phyloP scores from a whole-genome alignment of 768 basidiomycete species.

The Mycena alexandri region DNA sequence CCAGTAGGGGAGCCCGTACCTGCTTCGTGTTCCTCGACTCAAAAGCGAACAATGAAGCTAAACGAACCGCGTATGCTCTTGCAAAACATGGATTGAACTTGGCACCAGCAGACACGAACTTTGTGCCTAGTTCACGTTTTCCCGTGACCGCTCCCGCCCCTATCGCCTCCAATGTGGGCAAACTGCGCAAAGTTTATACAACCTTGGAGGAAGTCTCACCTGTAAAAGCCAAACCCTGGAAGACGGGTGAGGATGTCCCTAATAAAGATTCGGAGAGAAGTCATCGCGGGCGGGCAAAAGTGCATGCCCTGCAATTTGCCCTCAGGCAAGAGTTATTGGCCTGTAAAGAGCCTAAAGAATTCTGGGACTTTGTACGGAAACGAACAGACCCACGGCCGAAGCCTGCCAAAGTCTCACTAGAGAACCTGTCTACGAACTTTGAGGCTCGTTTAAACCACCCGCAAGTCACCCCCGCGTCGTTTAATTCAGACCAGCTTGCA shows the following conservation, averaged over 20 bases:
- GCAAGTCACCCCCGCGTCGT: too few species aligned
- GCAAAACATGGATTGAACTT: background rate
- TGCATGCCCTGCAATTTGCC: background rate
- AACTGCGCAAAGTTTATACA: background rate
- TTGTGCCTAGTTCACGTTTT: background rate
- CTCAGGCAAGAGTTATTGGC: background rate
- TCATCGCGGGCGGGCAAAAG: background rate
- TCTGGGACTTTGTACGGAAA: too few species aligned
- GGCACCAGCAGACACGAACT: background rate
- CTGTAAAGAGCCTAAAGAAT: background rate
- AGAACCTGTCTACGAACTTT: too few species aligned
- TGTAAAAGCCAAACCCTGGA: background rate
- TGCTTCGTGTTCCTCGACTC: background rate
- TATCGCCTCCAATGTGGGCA: background rate
- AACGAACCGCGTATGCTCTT: background rate
- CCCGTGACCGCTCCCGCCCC: background rate
- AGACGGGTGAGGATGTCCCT: background rate
- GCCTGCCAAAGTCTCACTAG: too few species aligned
- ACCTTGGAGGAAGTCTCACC: background rate
- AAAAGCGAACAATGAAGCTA: background rate
- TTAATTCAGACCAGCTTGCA: too few species aligned
- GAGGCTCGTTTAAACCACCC: too few species aligned
- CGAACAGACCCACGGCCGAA: too few species aligned
- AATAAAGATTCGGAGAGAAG: background rate
- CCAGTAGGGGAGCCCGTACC: background rate